A percentile compares a stretch with the other conserved stretches of the same genome.
Evolutionary conservation across 2,329 filamentous ascomycete species (phyloP).

Genomic region (Colletotrichum chrysophilum): DNA sequence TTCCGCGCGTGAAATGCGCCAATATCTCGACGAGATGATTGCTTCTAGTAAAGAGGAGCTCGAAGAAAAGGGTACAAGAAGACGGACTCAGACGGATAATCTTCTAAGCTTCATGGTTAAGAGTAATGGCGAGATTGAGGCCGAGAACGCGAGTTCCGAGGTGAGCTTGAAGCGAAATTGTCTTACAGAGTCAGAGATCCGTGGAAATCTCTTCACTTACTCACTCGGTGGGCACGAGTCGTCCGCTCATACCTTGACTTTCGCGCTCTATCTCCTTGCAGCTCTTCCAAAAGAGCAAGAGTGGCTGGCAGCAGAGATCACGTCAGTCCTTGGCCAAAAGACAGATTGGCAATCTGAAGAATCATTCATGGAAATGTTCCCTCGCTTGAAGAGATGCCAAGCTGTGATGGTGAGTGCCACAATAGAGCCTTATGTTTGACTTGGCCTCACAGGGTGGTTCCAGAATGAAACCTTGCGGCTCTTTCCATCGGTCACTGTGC

Average conservation of each 20-base stretch:
- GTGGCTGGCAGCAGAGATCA: not conserved
- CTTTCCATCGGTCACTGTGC: not conserved
- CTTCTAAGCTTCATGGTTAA: not conserved
- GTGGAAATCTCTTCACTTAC: not conserved
- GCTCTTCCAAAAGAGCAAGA: not conserved
- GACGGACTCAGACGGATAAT: not conserved
- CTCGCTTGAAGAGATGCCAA: not conserved
- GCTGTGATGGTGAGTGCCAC: not conserved
- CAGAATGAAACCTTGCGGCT: not conserved
- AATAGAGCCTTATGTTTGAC: not conserved
- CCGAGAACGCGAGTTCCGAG: not conserved
- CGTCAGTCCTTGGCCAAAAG: not conserved
- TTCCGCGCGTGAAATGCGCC: not conserved
- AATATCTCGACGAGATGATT: not conserved
- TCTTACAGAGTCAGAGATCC: not conserved
- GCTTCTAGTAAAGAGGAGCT: not conserved
- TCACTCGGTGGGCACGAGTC: not conserved
- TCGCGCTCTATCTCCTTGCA: not conserved
- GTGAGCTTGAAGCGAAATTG: not conserved
- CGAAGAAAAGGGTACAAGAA: not conserved
- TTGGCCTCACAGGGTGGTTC: not conserved
- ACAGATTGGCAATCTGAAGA: not conserved
- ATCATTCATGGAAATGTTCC: not conserved
- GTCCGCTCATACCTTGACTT: not conserved
- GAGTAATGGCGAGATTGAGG: not conserved